A percentile compares a stretch with the other conserved stretches of the same genome.
Evolutionary conservation across 2,329 filamentous ascomycete species (phyloP).

Genomic region (Fusarium domesticum): DNA sequence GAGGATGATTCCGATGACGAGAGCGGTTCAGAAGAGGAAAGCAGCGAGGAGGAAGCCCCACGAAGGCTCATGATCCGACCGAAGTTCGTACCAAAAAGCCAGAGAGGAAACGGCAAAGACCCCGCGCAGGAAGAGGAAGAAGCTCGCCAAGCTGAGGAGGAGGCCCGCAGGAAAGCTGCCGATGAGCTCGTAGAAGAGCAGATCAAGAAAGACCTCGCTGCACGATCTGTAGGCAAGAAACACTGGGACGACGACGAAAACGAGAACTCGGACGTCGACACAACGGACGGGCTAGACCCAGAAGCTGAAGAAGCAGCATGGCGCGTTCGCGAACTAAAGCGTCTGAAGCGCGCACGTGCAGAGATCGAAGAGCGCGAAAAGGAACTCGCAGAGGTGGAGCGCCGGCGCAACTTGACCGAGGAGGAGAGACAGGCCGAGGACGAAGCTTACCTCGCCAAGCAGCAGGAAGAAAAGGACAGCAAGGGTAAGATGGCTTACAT

Average conservation of each 20-base stretch:
- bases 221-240: conserved; percentile 71
- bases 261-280: conserved; percentile 75
- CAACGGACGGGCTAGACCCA: conserved; percentile 81
- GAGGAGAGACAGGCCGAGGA: conserved; percentile 88
- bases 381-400: conserved; percentile 85
- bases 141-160: conserved; percentile 50
- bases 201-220: conserved; percentile 75
- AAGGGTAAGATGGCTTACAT: conserved; percentile 84
- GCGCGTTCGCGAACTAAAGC: conserved; percentile 87
- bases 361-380: conserved; percentile 79
- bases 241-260: conserved; percentile 82
- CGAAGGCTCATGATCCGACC: conserved; percentile 58
- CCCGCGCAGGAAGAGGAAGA: conserved; percentile 36
- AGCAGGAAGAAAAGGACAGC: conserved; percentile 74
- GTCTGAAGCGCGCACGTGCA: conserved; percentile 82
- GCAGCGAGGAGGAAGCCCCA: conserved; percentile 56
- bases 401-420: conserved; percentile 78
- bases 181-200: conserved; percentile 86
- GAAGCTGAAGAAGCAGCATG: conserved; percentile 88
- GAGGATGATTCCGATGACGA: conserved; percentile 38
- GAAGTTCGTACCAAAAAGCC: conserved; percentile 60
- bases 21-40: conserved; percentile 45
- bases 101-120: conserved; percentile 41
- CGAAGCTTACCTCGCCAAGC: conserved; percentile 68
- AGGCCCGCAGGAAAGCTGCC: conserved; percentile 64